phyloP scores from a whole-genome alignment of 1,139 yeast species.

The Saccharomyces hybrid region DNA sequence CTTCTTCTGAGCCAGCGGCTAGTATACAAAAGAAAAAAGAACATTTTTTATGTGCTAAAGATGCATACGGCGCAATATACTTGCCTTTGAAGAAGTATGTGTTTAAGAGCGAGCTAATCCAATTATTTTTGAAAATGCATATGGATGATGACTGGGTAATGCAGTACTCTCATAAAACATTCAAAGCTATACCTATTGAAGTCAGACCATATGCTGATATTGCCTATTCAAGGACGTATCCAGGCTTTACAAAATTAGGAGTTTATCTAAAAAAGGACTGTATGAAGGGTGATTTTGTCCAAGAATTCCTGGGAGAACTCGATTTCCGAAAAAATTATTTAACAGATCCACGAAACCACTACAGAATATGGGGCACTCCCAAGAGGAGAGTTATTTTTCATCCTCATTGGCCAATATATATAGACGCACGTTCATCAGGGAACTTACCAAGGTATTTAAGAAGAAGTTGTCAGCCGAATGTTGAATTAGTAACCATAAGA shows the following conservation, averaged over 20 bases:
- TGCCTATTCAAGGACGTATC: slow-evolving; percentile 38
- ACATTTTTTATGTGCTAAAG: slow-evolving; percentile 32
- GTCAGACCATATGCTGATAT: slow-evolving; percentile 33
- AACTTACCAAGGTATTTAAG: slow-evolving; percentile 69
- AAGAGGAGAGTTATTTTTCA: slow-evolving; percentile 66
- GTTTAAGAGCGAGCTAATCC: slow-evolving; percentile 36
- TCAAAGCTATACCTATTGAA: slow-evolving; percentile 20
- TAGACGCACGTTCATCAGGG: slow-evolving; percentile 78
- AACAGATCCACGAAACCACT: slow-evolving; percentile 64
- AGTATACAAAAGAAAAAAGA: slow-evolving; percentile 28
- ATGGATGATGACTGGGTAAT: slow-evolving; percentile 28
- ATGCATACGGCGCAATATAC: slow-evolving; percentile 45
- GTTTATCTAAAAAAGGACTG: slow-evolving; percentile 42
- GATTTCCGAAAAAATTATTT: slow-evolving; percentile 57
- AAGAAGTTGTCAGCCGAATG: slow-evolving; percentile 71
- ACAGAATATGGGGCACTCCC: slow-evolving; percentile 72
- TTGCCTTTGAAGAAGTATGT: slow-evolving; percentile 42
- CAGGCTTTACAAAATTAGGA: slow-evolving; percentile 67
- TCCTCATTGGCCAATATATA: slow-evolving; percentile 47
- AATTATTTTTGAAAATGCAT: slow-evolving; percentile 27
- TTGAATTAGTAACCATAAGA: slow-evolving; percentile 50
- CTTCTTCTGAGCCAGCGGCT: neutral
- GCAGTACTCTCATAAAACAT: slow-evolving; percentile 15
- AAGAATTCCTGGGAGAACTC: slow-evolving; percentile 69
- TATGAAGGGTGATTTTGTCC: slow-evolving; percentile 45